phyloP scores from a whole-genome alignment of 1,284 basidiomycete genomes.

The Xerocomus amazonicus region DNA sequence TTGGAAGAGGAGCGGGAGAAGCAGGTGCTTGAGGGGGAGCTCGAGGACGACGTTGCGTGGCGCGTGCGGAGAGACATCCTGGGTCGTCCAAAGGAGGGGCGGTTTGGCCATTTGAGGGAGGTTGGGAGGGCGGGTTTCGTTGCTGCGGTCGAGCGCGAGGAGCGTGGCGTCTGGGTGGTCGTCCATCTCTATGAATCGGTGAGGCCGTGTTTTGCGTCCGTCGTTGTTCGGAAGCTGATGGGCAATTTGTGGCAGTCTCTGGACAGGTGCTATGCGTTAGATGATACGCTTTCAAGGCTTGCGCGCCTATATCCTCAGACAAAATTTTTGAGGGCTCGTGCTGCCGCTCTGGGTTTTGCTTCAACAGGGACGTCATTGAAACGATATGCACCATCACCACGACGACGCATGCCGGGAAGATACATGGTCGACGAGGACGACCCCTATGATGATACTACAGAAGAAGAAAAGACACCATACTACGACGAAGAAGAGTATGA shows the following conservation, averaged over 20 bases:
- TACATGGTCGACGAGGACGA: constrained; percentile 45
- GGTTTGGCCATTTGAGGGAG: constrained; percentile 79
- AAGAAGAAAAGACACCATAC: constrained; percentile 24
- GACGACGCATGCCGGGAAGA: constrained; percentile 27
- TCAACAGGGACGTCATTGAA: constrained; percentile 33
- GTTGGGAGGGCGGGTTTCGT: constrained; percentile 74
- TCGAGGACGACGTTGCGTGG: constrained; percentile 4
- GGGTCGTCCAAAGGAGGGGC: constrained; percentile 47
- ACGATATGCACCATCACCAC: constrained; percentile 12
- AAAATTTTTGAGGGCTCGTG: constrained; percentile 76
- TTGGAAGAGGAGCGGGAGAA: constrained; percentile 68
- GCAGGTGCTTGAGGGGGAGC: constrained; percentile 33
- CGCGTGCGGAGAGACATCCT: constrained; percentile 38
- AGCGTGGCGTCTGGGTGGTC: constrained; percentile 68
- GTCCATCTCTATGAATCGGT: constrained; percentile 84
- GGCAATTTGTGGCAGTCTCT: constrained; percentile 48
- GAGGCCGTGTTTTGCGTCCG: constrained; percentile 29
- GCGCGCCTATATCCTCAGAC: constrained; percentile 68
- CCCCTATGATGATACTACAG: constrained; percentile 37
- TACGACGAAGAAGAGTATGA: constrained; percentile 38
- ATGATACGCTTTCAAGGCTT: constrained; percentile 63
- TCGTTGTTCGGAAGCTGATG: constrained; percentile 3
- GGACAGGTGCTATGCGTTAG: constrained; percentile 68
- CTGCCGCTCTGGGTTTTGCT: constrained; percentile 75
- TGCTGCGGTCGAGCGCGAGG: constrained; percentile 72